These are phyloP conservation scores for Nannochloris sp. DNA, from an alignment of 139 green algal genomes.

Conservation along the genomic window DNA sequence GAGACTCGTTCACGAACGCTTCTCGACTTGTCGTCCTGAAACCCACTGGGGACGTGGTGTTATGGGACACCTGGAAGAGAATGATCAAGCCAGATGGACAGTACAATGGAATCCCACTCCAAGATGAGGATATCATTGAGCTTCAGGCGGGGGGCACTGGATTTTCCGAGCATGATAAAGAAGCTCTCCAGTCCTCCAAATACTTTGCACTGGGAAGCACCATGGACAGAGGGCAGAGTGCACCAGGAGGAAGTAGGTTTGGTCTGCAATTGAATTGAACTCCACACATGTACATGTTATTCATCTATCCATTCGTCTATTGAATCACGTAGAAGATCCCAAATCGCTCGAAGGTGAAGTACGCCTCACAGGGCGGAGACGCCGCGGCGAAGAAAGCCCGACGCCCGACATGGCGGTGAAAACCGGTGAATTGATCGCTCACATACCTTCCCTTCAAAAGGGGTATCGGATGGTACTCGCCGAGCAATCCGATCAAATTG, in stretches of 20 bases:
- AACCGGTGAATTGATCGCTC: too few relatives aligned
- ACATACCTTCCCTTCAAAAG: too few relatives aligned
- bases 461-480: too few relatives aligned
- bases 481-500: too few relatives aligned
- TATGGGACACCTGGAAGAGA: slow-evolving; percentile 66
- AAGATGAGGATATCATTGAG: slow-evolving; percentile 61
- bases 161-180: slow-evolving; percentile 63
- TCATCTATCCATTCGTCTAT: too few relatives aligned
- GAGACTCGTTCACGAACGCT: slow-evolving; percentile 76
- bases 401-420: too few relatives aligned
- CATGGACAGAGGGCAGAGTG: slow-evolving; percentile 65
- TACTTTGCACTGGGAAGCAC: slow-evolving; percentile 56
- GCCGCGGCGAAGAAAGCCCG: too few relatives aligned
- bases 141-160: slow-evolving; percentile 63
- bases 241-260: slow-evolving; percentile 35
- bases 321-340: too few relatives aligned
- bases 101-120: slow-evolving; percentile 45
- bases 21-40: slow-evolving; percentile 69
- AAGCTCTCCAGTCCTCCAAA: slow-evolving; percentile 43
- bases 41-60: slow-evolving; percentile 69
- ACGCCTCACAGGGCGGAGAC: too few relatives aligned
- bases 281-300: neutral
- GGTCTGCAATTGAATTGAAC: slow-evolving; percentile 47
- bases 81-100: slow-evolving; percentile 67
- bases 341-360: too few relatives aligned